phyloP scores from a whole-genome alignment of 495 filamentous ascomycete genomes.

The Niebla homalea region DNA sequence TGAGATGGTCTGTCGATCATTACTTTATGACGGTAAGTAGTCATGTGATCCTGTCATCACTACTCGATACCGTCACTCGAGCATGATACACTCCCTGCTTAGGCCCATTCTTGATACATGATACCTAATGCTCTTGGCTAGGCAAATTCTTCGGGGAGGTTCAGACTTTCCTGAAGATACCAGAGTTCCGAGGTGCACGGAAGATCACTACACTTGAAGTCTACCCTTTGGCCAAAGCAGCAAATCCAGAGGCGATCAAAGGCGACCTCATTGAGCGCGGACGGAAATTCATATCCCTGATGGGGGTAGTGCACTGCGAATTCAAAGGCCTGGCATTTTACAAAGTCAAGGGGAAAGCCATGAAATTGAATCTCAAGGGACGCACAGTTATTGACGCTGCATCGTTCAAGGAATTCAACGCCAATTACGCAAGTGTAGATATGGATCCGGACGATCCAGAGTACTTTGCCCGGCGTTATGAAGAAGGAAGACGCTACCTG shows the following conservation, averaged over 20 bases:
- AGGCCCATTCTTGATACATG: slow-evolving; percentile 1
- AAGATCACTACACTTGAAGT: slow-evolving; percentile 38
- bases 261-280: slow-evolving; percentile 10
- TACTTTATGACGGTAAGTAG: slow-evolving; percentile 21
- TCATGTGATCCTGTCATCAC: no score
- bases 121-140: slow-evolving; percentile 34
- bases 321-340: slow-evolving; percentile 18
- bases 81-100: no score
- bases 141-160: slow-evolving; percentile 44
- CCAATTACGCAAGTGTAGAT: slow-evolving; percentile 10
- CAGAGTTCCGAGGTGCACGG: slow-evolving; percentile 40
- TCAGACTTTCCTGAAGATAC: slow-evolving; percentile 31
- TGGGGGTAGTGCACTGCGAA: slow-evolving; percentile 14
- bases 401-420: slow-evolving; percentile 13
- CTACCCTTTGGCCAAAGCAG: slow-evolving; percentile 4
- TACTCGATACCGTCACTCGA: no score
- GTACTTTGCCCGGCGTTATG: neutral
- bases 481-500: neutral
- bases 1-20: slow-evolving; percentile 24
- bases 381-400: slow-evolving; percentile 8
- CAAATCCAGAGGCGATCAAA: slow-evolving; percentile 2
- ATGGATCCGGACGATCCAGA: slow-evolving; percentile 1
- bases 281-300: slow-evolving; percentile 11
- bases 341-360: slow-evolving; percentile 7
- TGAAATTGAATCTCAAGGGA: slow-evolving; percentile 11